phyloP scores from a whole-genome alignment of 2,329 filamentous ascomycete genomes.

The Epichloe amarillans region DNA sequence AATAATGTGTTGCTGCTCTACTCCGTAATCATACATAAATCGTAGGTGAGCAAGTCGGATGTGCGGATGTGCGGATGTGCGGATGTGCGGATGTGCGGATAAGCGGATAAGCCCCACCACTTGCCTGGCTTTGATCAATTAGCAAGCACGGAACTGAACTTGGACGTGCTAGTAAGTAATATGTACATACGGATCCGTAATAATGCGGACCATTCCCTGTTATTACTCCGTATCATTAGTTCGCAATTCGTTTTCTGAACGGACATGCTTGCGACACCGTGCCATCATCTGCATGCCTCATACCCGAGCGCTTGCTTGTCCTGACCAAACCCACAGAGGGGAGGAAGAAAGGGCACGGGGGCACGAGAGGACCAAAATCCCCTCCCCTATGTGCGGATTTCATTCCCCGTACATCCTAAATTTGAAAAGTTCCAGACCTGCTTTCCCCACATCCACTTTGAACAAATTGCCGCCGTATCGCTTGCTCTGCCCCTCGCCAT shows the following conservation, averaged over 20 bases:
- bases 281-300: background rate
- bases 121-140: too few species aligned
- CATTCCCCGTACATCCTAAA: slow-evolving; percentile 40
- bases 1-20: too few species aligned
- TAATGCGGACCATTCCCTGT: too few species aligned
- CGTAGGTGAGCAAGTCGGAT: too few species aligned
- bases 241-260: background rate
- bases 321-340: too few species aligned
- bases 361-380: too few species aligned
- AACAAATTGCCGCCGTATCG: slow-evolving; percentile 60
- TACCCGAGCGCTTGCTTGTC: too few species aligned
- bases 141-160: background rate
- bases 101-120: background rate
- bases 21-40: too few species aligned
- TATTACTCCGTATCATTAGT: background rate
- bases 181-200: too few species aligned
- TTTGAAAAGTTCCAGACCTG: slow-evolving; percentile 48
- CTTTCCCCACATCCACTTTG: slow-evolving; percentile 61
- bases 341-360: too few species aligned
- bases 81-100: background rate
- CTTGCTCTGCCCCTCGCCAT: slow-evolving; percentile 45
- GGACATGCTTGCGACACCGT: slow-evolving; percentile 2
- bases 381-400: too few species aligned
- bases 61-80: background rate
- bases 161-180: background rate